Evolutionary conservation across 768 basidiomycete species (phyloP), one percentile per base, ranked within the genome.

Genomic region (Suillus clintonianus): DNA sequence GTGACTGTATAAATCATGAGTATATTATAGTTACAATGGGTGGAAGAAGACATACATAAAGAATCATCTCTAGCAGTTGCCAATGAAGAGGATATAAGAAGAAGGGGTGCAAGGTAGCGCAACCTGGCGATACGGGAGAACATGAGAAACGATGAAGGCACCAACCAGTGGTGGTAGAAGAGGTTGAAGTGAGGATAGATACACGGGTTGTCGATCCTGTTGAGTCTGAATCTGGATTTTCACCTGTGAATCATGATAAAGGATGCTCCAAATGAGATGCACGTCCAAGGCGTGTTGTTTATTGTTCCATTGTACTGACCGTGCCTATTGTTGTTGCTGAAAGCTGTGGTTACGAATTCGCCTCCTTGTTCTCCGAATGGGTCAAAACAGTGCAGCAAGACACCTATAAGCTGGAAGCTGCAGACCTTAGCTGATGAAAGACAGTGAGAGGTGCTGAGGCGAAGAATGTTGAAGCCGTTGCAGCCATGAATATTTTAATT

Each of bases 101-200:
- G 70, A 64, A 83, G 70, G 66, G 81, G 69, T 68, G 79, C 48
- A 65, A 80, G 65, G 69, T 78, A 85, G 86, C 89, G 90, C 90
- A 85, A 73, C 89, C 89, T 72, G 90, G 89, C 90, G 89, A 90
- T 86, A 70, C 76, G 75, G 75, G 80, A 83, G 75, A 84, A 77
- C 88, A 90, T 89, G 80, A 76, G 79, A 76, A 77, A 74, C 59
- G 70, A 65, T 65, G 55, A 64, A 62, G 65, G 65, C 68, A 68
- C 32, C 56, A 57, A 42, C 56, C 56, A 30, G 56, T 57, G 56
- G 56, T 57, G 39, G 60, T 56, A 36, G 56, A 50, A 36, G 56
- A 50, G 62, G 59, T 30, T 32, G 62, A 64, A 59, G 64, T 64
- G 54, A 61, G 65, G 65, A 68, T 65, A 71, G 70, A 70, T 65